Base-by-base conservation (phyloP, 371 early-diverging fungal species). In the Lichtheimia hyalospora region DNA sequence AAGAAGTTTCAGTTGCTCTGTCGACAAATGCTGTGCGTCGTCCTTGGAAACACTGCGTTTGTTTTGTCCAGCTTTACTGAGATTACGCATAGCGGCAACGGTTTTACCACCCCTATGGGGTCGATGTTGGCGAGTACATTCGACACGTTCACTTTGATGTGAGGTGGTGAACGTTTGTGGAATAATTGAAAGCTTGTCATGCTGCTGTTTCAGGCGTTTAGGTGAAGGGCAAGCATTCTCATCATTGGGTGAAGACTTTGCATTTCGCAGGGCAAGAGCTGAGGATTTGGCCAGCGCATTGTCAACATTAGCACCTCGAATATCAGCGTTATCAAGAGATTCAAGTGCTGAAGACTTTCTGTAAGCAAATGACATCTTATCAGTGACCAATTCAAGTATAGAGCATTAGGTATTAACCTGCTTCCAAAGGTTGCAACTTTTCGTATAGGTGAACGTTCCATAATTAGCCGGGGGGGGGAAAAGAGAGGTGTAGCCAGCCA, bases 1-100 rank as follows among this genome's bases (percentile, higher is more conserved):
- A n/a, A 77, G 61, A 28, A 71, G 39, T 44, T 66, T 69, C 4
- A 77, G 61, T 27, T 76, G 73, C 21, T 76, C 58, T 20, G 63
- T 55, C 15, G 77, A 70, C 63, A 75, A 42, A 13, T 58, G 61
- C 16, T 62, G 53, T n/a, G 8, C 20, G 7, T 24, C 25, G 13
- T 58, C 44, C n/a, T 25, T 53, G 20, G 21, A 23, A 14, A 6
- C 39, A 15, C 27, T 15, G 25, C 18, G 18, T 28, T 53, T 54
- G 10, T 54, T 39, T 15, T 48, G 48, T 28, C 50, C 43, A 44
- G 39, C 52, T 39, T 54, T 48, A 24, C 44, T 43, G 18, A 55
- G 48, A 42, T 61, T 23, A 1, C 52, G 52, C 54, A 61, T 55
- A 13, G 62, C 49, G 24, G 62, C 62, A 20, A 55, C 54, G 1